Evolutionary conservation across 1,284 basidiomycete genomes (phyloP).

Genomic region (Tremellales sp.): DNA sequence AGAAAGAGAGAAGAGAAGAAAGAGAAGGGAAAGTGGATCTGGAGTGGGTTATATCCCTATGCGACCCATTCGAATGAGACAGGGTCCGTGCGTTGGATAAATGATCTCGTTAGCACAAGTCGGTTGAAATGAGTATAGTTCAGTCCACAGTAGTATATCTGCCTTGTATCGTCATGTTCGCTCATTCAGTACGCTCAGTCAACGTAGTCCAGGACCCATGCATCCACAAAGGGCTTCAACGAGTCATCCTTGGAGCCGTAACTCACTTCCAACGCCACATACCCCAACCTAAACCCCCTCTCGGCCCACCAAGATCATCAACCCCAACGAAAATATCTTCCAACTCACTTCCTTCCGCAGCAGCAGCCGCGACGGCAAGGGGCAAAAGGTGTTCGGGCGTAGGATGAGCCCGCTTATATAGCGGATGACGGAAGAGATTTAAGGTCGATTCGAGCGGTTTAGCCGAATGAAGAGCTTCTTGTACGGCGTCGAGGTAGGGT

Average conservation of each 20-base stretch:
- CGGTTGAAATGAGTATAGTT: too few species aligned
- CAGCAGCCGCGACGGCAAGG: constrained; percentile 34
- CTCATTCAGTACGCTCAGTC: too few species aligned
- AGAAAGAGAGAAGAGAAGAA: background rate
- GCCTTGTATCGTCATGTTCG: too few species aligned
- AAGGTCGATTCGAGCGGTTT: constrained; percentile 15
- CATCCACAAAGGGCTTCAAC: too few species aligned
- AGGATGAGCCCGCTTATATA: constrained; percentile 42
- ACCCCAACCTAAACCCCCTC: constrained; percentile 43
- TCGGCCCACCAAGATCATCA: constrained; percentile 8
- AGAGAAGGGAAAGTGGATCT: background rate
- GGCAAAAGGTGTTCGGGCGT: constrained; percentile 46
- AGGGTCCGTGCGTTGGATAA: too few species aligned
- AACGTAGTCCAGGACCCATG: too few species aligned
- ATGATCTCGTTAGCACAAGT: too few species aligned
- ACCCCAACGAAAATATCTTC: constrained; percentile 30
- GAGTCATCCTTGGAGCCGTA: too few species aligned
- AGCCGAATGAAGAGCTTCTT: constrained; percentile 15
- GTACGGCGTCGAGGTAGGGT: constrained; percentile 29
- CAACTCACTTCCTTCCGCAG: constrained; percentile 8
- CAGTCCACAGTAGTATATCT: too few species aligned
- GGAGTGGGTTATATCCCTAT: too few species aligned
- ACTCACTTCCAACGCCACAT: constrained; percentile 37
- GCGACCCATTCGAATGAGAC: too few species aligned
- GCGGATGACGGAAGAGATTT: constrained; percentile 29